Evolutionary conservation across 1,284 basidiomycete species (phyloP).

Genomic region (Phenoliferia sp.): DNA sequence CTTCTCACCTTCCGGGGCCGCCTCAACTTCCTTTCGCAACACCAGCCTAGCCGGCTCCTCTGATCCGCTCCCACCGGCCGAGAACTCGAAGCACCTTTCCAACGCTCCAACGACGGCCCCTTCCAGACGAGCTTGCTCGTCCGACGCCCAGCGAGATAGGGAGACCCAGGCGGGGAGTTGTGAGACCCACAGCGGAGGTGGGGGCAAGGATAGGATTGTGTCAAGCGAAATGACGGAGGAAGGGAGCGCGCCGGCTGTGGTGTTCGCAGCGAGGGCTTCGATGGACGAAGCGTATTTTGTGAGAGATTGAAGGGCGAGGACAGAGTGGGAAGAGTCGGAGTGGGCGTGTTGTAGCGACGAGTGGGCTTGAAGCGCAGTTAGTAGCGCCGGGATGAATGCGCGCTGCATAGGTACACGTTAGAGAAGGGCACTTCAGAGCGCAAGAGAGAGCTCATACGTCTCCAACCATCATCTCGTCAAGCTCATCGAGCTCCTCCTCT

Average conservation of each 20-base stretch:
- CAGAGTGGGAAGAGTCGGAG: conserved; percentile 7
- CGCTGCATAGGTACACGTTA: background rate
- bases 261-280: conserved; percentile 11
- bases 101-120: conserved; percentile 12
- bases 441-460: conserved; percentile 2
- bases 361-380: conserved; percentile 16
- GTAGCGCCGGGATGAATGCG: conserved; percentile 21
- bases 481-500: conserved; percentile 11
- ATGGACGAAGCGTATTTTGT: conserved; percentile 14
- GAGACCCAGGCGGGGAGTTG: conserved; percentile 18
- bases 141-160: conserved; percentile 21
- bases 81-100: conserved; percentile 24
- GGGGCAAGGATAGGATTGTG: background rate
- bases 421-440: background rate
- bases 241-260: conserved; percentile 15
- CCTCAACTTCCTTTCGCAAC: conserved; percentile 1
- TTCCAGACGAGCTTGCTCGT: conserved; percentile 26
- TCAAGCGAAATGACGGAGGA: conserved; percentile 10
- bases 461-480: conserved; percentile 16
- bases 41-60: background rate
- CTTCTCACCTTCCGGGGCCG: conserved; percentile 15
- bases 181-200: conserved; percentile 23
- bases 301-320: conserved; percentile 18
- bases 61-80: background rate
- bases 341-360: conserved; percentile 19